Base-by-base conservation (phyloP, 2,329 filamentous ascomycete species). In the Parafenestella ontariensis region DNA sequence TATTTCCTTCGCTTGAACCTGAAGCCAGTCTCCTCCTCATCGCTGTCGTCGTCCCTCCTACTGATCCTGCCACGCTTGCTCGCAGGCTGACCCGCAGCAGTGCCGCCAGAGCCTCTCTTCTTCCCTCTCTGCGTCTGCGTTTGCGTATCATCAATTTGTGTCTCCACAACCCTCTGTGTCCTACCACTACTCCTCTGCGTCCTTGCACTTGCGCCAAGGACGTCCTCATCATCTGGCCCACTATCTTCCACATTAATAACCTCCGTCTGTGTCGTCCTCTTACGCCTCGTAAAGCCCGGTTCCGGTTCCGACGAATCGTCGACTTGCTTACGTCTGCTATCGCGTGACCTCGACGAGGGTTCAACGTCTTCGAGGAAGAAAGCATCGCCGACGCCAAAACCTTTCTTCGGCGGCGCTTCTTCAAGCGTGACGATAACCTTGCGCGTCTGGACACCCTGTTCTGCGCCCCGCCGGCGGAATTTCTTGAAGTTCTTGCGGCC, bases 401-500 rank as follows among this genome's bases (percentile, higher is more conserved):
- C 85, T 64, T 90, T 91, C 44, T 83, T 83, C 66, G 85, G 86
- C 20, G 68, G 64, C 17, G 87, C 89, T 72, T 91, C 87, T 61
- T 90, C 86, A 3, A 96, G 77, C 0, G 83, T 78, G 3, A 96
- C 85, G 34, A 96, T 89, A 29, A 90, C 82, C 15, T 79, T 80
- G 54, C 82, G 81, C 3, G 78, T 63, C 29, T 77, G 75, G n/a
- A 78, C 76, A 43, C 69, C 75, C 47, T 58, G 72, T 69, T 62
- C 75, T 56, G 53, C 62, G 20, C 66, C 72, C 36, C 75, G 69
- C 5, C 76, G 87, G 48, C 85, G 81, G 70, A 99, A 99, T 65
- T 87, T 90, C 75, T 99, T 99, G 79, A 96, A 99, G 70, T 99
- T 98, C 76, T 92, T 94, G 39, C 94, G 84, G 0, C 94, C 95